A percentile compares a stretch with the other conserved stretches of the same genome.
Evolutionary conservation across 2,329 filamentous ascomycete genomes (phyloP).

Genomic region (Venturia effusa): DNA sequence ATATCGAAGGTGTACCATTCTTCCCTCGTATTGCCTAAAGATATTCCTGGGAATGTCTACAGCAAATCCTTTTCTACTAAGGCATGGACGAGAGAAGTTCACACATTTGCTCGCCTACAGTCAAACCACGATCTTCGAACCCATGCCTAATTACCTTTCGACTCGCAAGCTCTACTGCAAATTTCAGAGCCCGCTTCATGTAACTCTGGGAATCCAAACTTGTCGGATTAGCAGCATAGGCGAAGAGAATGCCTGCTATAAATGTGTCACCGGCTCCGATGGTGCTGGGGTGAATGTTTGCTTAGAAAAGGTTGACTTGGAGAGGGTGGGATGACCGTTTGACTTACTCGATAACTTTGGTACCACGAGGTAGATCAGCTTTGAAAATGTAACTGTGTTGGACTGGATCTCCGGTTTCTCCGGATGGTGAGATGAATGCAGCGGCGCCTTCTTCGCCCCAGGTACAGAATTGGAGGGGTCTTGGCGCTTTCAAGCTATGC

Average conservation of each 20-base stretch:
- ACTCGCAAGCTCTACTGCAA: conserved; percentile 57
- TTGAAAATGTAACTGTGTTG: no score
- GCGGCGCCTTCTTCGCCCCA: conserved; percentile 48
- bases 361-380: no score
- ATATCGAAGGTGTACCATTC: no score
- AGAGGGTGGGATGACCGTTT: conserved; percentile 12
- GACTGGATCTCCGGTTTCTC: no score
- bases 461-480: conserved; percentile 42
- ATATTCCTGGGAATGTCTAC: no score
- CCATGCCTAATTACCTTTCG: conserved; percentile 58
- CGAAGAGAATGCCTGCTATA: conserved; percentile 58
- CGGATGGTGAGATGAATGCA: no score
- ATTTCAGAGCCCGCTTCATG: conserved; percentile 38
- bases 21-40: no score
- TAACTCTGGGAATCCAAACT: conserved; percentile 17
- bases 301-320: neutral
- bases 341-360: conserved; percentile 49
- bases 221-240: conserved; percentile 37
- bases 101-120: neutral
- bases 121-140: conserved; percentile 41
- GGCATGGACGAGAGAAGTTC: no score
- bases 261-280: conserved; percentile 70
- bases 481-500: neutral
- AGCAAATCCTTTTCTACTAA: no score
- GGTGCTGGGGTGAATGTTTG: conserved; percentile 36